Conservation (phyloP, 225 moss, liverwort and hornwort genomes). For the Physcomitrium patens region DNA sequence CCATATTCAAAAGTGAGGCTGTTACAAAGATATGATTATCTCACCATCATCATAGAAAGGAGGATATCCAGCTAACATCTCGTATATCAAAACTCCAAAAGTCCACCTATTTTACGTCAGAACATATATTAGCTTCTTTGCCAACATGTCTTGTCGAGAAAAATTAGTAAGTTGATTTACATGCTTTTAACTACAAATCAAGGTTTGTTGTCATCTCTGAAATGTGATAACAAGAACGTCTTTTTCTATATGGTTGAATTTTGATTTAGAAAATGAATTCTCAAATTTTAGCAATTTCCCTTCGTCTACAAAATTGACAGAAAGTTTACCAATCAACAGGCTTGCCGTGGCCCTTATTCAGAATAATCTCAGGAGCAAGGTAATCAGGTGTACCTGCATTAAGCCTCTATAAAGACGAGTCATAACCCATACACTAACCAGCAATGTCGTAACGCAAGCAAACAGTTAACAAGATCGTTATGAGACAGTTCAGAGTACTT, state of each 20-base stretch:
- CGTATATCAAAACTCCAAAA: slow-evolving; percentile 90
- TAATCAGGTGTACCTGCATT: slow-evolving; percentile 94
- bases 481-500: background rate
- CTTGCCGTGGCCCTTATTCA: slow-evolving; percentile 98
- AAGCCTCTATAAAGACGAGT: slow-evolving; percentile 39
- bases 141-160: background rate
- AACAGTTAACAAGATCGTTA: background rate
- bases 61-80: slow-evolving; percentile 98
- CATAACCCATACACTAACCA: slow-evolving; percentile 21
- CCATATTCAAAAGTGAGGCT: too few species aligned
- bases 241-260: too few species aligned
- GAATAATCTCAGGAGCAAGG: slow-evolving; percentile 94
- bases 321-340: slow-evolving; percentile 84
- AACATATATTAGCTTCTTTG: background rate
- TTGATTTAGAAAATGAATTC: too few species aligned
- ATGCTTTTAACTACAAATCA: too few species aligned
- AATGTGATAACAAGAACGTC: background rate
- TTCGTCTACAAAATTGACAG: background rate
- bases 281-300: background rate
- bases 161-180: background rate
- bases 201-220: background rate
- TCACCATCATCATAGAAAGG: slow-evolving; percentile 96
- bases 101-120: slow-evolving; percentile 71
- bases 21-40: slow-evolving; percentile 14
- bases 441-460: background rate